phyloP scores from a whole-genome alignment of 352 stramenopile species.

The Phytophthora pisi region DNA sequence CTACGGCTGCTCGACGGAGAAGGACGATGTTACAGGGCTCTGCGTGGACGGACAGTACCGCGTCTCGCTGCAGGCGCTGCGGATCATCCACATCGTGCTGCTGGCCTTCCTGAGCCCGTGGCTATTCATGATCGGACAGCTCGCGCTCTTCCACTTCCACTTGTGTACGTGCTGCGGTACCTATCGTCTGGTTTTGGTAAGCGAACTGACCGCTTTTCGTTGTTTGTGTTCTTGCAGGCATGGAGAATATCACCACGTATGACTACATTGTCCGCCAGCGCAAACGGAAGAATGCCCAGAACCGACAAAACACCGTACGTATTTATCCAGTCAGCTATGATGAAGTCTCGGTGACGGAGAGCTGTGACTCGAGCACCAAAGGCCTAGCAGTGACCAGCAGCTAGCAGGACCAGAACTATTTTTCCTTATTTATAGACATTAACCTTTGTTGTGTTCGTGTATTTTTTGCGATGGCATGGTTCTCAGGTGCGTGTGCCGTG shows the following conservation, averaged over 20 bases:
- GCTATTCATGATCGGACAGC: slow-evolving; percentile 80
- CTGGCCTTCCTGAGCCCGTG: slow-evolving; percentile 71
- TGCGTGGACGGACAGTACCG: slow-evolving; percentile 60
- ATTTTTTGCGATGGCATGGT: slow-evolving; percentile 12
- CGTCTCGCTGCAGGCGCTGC: slow-evolving; percentile 61
- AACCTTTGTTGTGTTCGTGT: slow-evolving; percentile 8
- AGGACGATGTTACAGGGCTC: slow-evolving; percentile 50
- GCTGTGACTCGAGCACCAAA: slow-evolving; percentile 24
- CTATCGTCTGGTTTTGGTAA: neutral
- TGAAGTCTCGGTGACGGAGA: slow-evolving; percentile 20
- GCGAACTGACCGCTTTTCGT: slow-evolving; percentile 1
- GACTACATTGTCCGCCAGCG: slow-evolving; percentile 89
- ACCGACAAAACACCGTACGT: slow-evolving; percentile 75
- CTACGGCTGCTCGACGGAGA: slow-evolving; percentile 62
- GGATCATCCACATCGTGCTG: slow-evolving; percentile 68
- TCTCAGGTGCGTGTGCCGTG: slow-evolving; percentile 30
- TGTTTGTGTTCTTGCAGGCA: slow-evolving; percentile 40
- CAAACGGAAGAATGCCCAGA: slow-evolving; percentile 71
- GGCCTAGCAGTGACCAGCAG: slow-evolving; percentile 2
- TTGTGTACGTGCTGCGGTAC: slow-evolving; percentile 60
- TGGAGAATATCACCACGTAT: slow-evolving; percentile 86
- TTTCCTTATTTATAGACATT: slow-evolving; percentile 33
- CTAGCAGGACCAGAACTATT: slow-evolving; percentile 18
- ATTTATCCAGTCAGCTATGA: slow-evolving; percentile 54
- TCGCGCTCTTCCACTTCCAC: slow-evolving; percentile 85